Evolutionary conservation across 805 yeast species (phyloP), one percentile per base, ranked within the genome.

Genomic region (Zygosaccharomyces bisporus): DNA sequence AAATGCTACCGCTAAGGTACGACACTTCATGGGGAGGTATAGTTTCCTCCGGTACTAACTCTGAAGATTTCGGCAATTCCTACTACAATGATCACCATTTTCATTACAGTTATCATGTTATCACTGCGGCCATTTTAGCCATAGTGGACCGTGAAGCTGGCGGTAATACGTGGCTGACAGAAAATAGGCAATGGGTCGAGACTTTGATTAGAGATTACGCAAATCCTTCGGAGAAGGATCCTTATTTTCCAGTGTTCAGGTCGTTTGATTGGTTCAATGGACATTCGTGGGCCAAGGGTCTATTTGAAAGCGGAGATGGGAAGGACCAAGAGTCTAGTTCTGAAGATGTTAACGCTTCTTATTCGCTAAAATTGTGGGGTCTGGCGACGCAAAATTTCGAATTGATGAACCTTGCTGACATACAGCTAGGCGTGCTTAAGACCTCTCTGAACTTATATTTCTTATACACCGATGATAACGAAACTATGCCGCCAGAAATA

Each of bases 1-100:
- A 90, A 64, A 69, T 67, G 21, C 70, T 75, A 23, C 95, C 95
- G 0, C 74, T 91, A 57, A 76, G 76, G 10, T 91, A 90, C 60
- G 97, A 91, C 53, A 74, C 76, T 2, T 73, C 77, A 4, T 87
- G 90, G 88, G 79, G 77, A 52, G 96, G 96, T 1, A 55, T 88
- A 6, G 75, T 86, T 8, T 84, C 95, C 0, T 72, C 82, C 0
- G 86, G 88, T 0, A 73, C 72, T 46, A 55, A 73, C 20, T 61
- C 71, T 29, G 78, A 78, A 20, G 96, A 89, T 66, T 82, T 78
- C 56, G 89, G 88, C 36, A 82, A 82, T 56, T 72, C 86, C 1
- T 76, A 73, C 59, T 83, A 81, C 61, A 83, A 82, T 56, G 88
- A 83, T 56, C 90, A 83, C 61, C 88, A 83, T 60, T 82, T 81